phyloP scores from a whole-genome alignment of 805 yeast genomes.

The Candida sanyiensis region DNA sequence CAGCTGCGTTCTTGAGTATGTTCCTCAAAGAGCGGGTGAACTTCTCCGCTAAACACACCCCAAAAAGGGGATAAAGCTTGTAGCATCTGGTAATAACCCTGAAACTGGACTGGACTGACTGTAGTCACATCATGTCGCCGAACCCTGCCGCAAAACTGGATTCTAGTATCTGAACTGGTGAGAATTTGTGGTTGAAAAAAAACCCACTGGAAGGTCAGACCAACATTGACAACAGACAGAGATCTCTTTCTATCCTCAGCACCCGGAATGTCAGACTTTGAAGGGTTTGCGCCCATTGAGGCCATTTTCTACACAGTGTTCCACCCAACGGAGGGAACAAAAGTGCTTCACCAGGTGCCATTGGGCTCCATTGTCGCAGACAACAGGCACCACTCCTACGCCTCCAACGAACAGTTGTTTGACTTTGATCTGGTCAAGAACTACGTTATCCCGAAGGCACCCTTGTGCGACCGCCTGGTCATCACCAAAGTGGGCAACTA shows the following conservation, averaged over 20 bases:
- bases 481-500: conserved; percentile 66
- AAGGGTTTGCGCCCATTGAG: conserved; percentile 81
- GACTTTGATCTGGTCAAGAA: conserved; percentile 84
- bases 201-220: too few species aligned
- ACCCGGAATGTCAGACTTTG: neutral
- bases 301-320: conserved; percentile 88
- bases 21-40: neutral
- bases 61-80: neutral
- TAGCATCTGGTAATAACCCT: too few species aligned
- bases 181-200: too few species aligned
- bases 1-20: neutral
- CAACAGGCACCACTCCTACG: conserved; percentile 3
- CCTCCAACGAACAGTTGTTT: conserved; percentile 39
- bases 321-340: conserved; percentile 94
- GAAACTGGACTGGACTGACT: too few species aligned
- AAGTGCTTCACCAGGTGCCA: conserved; percentile 88
- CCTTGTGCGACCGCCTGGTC: conserved; percentile 75
- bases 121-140: too few species aligned
- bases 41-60: too few species aligned
- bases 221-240: too few species aligned
- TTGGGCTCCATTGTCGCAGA: conserved; percentile 53
- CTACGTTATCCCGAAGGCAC: conserved; percentile 91
- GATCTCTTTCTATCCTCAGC: too few species aligned
- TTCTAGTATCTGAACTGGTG: too few species aligned
- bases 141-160: too few species aligned